These are phyloP conservation scores for Gonapodya prolifera DNA, from an alignment of 192 early-diverging fungal genomes.

Conservation along the genomic window DNA sequence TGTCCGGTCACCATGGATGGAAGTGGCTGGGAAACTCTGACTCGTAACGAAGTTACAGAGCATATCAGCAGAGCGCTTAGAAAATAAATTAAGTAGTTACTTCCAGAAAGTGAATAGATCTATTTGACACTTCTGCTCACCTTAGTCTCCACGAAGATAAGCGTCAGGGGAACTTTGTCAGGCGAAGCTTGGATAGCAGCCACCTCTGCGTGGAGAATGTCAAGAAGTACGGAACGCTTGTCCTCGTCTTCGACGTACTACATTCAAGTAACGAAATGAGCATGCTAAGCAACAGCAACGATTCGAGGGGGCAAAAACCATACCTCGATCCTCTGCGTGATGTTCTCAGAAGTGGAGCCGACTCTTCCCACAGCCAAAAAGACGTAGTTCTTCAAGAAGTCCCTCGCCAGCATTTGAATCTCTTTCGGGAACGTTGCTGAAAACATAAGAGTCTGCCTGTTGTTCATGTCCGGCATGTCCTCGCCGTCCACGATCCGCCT, in stretches of 20 bases:
- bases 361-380: slow-evolving; percentile 87
- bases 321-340: slow-evolving; percentile 86
- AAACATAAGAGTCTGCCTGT: slow-evolving; percentile 90
- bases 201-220: no score
- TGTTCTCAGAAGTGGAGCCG: slow-evolving; percentile 89
- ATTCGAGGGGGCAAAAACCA: no score
- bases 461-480: slow-evolving; percentile 47
- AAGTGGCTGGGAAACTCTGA: slow-evolving; percentile 75
- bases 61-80: slow-evolving; percentile 81
- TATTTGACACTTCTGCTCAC: no score
- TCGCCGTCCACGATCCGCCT: slow-evolving; percentile 77
- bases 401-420: slow-evolving; percentile 82
- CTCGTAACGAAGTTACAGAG: slow-evolving; percentile 66
- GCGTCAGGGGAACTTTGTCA: slow-evolving; percentile 53
- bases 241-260: slow-evolving; percentile 90
- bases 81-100: no score
- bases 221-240: slow-evolving; percentile 78
- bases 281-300: no score
- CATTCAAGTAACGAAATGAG: no score
- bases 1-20: slow-evolving; percentile 93
- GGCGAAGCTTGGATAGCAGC: no score
- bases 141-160: slow-evolving; percentile 98
- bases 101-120: no score
- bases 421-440: slow-evolving; percentile 91
- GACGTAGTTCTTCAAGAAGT: slow-evolving; percentile 70